phyloP scores from a whole-genome alignment of 257 asterid genomes.

The Nicotiana tomentosiformis region DNA sequence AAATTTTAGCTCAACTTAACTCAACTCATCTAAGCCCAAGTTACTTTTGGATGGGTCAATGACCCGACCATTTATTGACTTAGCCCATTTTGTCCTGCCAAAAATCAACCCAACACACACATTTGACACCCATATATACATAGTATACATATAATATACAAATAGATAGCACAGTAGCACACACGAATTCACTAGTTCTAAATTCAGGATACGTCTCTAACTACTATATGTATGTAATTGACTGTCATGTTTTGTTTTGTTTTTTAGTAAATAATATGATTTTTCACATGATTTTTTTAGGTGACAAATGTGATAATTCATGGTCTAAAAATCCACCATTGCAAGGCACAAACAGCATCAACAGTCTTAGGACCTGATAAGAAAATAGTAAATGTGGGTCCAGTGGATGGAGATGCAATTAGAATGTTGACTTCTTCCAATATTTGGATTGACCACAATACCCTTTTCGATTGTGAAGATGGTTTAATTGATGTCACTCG shows the following conservation, averaged over 20 bases:
- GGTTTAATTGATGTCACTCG: constrained; percentile 77
- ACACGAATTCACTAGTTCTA: not conserved
- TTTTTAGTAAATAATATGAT: not conserved
- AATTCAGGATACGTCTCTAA: not conserved
- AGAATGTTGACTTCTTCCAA: constrained; percentile 50
- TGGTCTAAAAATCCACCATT: constrained; percentile 54
- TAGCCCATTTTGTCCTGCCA: no score
- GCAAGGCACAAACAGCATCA: constrained; percentile 49
- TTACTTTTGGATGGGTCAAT: no score
- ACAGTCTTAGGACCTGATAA: constrained; percentile 46
- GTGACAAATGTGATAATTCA: constrained; percentile 74
- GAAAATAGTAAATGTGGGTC: constrained; percentile 36
- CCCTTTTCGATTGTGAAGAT: constrained; percentile 49
- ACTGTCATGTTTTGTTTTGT: not conserved
- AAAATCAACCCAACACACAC: no score
- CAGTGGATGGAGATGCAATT: constrained; percentile 72
- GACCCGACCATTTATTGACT: no score
- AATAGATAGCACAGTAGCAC: not conserved
- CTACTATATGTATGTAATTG: not conserved
- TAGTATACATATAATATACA: no score
- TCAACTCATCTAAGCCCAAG: no score
- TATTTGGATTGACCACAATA: constrained; percentile 82
- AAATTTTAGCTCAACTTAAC: no score
- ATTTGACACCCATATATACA: no score
- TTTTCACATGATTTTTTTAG: constrained; percentile 13